Evolutionary conservation across 2,329 filamentous ascomycete species (phyloP).

Genomic region (Emmonsia crescens): DNA sequence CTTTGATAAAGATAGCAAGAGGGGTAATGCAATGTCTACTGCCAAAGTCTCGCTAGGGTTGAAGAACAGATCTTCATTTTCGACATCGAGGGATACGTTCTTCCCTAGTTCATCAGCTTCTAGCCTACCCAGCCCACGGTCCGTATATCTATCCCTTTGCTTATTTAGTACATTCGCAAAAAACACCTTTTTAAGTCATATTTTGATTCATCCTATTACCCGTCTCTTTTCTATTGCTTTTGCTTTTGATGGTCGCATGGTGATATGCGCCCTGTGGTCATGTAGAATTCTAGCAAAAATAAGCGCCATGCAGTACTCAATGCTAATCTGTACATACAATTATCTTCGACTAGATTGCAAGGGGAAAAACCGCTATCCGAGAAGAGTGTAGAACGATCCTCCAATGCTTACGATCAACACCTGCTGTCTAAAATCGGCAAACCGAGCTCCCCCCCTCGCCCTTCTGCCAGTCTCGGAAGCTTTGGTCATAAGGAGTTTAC

Average conservation of each 20-base stretch:
- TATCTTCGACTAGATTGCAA: conserved; percentile 37
- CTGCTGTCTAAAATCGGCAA: conserved; percentile 53
- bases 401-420: conserved; percentile 53
- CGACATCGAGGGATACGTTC: not conserved
- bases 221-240: not conserved
- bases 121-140: conserved; percentile 8
- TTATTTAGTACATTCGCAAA: not conserved
- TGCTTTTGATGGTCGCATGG: not conserved
- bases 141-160: conserved; percentile 3
- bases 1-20: conserved; percentile 4
- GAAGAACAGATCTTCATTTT: not conserved
- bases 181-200: not conserved
- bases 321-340: conserved; percentile 2
- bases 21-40: conserved; percentile 4
- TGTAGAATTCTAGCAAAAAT: not conserved
- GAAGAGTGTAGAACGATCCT: conserved; percentile 47
- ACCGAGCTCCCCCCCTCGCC: conserved; percentile 44
- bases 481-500: conserved; percentile 16
- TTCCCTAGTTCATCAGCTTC: conserved; percentile 6
- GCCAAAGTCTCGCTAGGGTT: conserved; percentile 5
- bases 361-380: conserved; percentile 50
- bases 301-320: not conserved
- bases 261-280: not conserved
- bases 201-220: not conserved
- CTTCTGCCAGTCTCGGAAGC: conserved; percentile 23